These are phyloP conservation scores for Spongispora temasekensis DNA, from an alignment of 1,284 basidiomycete species.

Conservation along the genomic window DNA sequence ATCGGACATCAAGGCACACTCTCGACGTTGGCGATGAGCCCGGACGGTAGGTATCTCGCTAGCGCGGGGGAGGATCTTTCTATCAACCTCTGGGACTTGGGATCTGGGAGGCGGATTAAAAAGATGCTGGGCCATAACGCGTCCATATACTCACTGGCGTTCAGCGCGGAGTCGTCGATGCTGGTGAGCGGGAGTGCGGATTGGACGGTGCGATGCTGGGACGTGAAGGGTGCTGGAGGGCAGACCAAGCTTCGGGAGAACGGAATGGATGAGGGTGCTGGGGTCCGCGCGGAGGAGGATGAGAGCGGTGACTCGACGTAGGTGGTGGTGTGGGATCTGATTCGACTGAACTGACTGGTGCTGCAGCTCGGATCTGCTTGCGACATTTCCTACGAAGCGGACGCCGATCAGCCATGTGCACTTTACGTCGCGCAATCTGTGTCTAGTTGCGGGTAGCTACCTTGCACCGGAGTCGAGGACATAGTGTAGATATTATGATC, in stretches of 20 bases:
- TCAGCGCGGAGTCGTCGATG: slow-evolving; percentile 88
- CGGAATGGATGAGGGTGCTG: slow-evolving; percentile 40
- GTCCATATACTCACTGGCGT: slow-evolving; percentile 87
- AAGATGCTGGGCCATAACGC: slow-evolving; percentile 95
- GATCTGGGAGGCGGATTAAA: slow-evolving; percentile 91
- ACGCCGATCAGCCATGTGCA: slow-evolving; percentile 92
- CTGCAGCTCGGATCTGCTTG: slow-evolving; percentile 79
- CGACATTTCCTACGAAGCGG: slow-evolving; percentile 93
- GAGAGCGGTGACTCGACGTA: slow-evolving; percentile 67
- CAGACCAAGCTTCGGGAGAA: slow-evolving; percentile 55
- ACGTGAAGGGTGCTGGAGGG: slow-evolving; percentile 84
- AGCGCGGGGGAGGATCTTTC: slow-evolving; percentile 91
- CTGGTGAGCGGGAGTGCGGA: slow-evolving; percentile 91
- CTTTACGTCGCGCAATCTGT: slow-evolving; percentile 93
- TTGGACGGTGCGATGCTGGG: slow-evolving; percentile 97
- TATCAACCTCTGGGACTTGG: slow-evolving; percentile 96
- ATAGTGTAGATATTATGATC: too few species aligned
- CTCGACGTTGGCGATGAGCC: slow-evolving; percentile 87
- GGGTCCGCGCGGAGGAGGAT: slow-evolving; percentile 43
- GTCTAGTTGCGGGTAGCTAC: slow-evolving; percentile 82
- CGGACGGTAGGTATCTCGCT: slow-evolving; percentile 93
- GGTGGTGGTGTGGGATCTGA: too few species aligned
- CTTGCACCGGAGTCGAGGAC: slow-evolving; percentile 57
- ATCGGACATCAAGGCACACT: slow-evolving; percentile 92
- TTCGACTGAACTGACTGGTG: too few species aligned